Conservation (phyloP, 441 rosid species). For the Bruguiera hainesii region DNA sequence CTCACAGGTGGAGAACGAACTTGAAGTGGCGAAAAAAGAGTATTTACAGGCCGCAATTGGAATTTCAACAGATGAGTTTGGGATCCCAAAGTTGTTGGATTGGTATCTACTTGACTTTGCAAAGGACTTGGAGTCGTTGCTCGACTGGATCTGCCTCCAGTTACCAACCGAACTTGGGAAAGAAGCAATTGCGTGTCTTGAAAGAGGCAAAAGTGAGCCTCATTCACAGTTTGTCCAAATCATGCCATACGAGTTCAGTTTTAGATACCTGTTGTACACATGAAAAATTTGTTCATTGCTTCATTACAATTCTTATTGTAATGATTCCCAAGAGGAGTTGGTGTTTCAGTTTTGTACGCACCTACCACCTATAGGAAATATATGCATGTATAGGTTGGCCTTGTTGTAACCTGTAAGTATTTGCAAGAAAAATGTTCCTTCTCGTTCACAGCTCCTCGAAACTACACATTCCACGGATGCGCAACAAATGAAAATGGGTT, state of each 20-base stretch:
- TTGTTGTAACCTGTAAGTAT: constrained; percentile 33
- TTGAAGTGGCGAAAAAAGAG: constrained; percentile 71
- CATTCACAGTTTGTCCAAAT: constrained; percentile 48
- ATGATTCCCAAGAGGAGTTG: constrained; percentile 18
- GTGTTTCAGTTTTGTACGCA: constrained; percentile 26
- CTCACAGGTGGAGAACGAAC: constrained; percentile 53
- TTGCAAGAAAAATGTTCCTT: constrained; percentile 3
- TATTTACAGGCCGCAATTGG: constrained; percentile 77
- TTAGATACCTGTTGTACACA: constrained; percentile 61
- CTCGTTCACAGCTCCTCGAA: constrained; percentile 6
- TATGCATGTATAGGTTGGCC: constrained; percentile 20
- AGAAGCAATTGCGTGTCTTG: constrained; percentile 65
- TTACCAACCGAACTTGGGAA: constrained; percentile 66
- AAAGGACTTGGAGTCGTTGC: constrained; percentile 72
- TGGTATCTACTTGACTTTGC: constrained; percentile 90
- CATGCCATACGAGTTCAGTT: constrained; percentile 67
- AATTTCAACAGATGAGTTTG: constrained; percentile 50
- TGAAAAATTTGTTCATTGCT: constrained; percentile 15
- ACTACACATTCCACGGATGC: constrained; percentile 3
- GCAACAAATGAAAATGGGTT: not conserved
- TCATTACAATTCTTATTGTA: constrained; percentile 14
- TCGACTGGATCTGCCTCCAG: constrained; percentile 88
- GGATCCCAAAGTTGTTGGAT: constrained; percentile 69
- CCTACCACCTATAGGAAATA: constrained; percentile 16
- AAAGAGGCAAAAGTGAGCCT: constrained; percentile 43